Conservation (phyloP, 225 moss, liverwort and hornwort species). For the Polytrichum commune region DNA sequence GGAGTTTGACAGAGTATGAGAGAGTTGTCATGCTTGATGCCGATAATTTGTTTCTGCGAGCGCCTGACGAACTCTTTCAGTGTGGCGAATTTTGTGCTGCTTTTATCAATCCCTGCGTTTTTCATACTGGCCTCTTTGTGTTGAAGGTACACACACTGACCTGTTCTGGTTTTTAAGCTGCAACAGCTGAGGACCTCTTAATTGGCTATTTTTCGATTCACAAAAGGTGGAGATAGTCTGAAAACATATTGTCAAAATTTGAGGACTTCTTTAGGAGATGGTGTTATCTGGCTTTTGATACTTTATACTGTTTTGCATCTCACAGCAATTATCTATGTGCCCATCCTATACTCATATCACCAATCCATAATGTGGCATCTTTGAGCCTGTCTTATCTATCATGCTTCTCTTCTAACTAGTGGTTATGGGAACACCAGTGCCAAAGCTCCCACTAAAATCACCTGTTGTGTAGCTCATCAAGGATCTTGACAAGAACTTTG, state of each 20-base stretch:
- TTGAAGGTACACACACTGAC: constrained; percentile 37
- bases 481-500: too few relatives aligned
- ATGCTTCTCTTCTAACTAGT: too few relatives aligned
- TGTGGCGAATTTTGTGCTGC: constrained; percentile 80
- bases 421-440: too few relatives aligned
- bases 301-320: too few relatives aligned
- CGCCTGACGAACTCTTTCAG: constrained; percentile 66
- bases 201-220: not conserved
- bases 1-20: constrained; percentile 66
- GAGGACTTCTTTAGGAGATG: too few relatives aligned
- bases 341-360: not conserved
- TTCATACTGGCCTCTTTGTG: constrained; percentile 79
- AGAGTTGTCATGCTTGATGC: constrained; percentile 75
- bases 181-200: not conserved
- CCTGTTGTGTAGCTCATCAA: too few relatives aligned
- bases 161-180: not conserved
- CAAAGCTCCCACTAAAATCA: too few relatives aligned
- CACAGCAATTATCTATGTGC: not conserved
- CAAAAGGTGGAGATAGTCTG: too few relatives aligned
- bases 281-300: not conserved
- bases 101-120: constrained; percentile 76
- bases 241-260: too few relatives aligned
- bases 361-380: not conserved
- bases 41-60: constrained; percentile 72
- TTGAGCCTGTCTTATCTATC: too few relatives aligned